Conservation (phyloP, 495 filamentous ascomycete genomes). For the Penicillium daleae region DNA sequence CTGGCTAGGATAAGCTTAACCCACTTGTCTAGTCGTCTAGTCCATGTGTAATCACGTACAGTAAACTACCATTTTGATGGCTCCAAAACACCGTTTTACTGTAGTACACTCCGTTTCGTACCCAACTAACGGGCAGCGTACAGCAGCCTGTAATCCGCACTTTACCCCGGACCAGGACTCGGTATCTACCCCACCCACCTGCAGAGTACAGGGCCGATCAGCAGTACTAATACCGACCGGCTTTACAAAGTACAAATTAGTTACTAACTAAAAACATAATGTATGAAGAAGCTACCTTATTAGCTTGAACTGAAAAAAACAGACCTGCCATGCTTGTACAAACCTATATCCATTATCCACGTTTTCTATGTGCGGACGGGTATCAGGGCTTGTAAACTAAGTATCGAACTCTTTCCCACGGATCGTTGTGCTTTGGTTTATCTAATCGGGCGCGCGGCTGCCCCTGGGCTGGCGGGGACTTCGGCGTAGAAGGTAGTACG, state of each 20-base stretch:
- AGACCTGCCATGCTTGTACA: no score
- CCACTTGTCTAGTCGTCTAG: neutral
- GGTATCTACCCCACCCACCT: slow-evolving; percentile 5
- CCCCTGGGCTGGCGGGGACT: neutral
- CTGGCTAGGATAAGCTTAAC: neutral
- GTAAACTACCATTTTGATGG: neutral
- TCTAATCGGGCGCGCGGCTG: neutral
- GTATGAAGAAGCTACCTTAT: neutral
- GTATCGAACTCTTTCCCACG: neutral
- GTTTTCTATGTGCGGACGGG: no score
- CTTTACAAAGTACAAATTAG: neutral
- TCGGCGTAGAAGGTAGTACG: neutral
- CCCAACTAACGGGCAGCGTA: neutral
- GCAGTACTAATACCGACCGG: slow-evolving; percentile 4
- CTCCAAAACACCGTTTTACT: neutral
- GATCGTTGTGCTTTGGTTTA: neutral
- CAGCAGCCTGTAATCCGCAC: neutral
- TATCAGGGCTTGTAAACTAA: no score
- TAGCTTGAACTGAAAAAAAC: no score
- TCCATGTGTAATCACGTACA: neutral
- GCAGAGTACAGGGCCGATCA: slow-evolving; percentile 12
- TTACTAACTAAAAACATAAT: neutral
- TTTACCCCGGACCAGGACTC: slow-evolving; percentile 9
- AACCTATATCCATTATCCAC: no score
- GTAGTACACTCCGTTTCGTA: slow-evolving; percentile 10